Evolutionary conservation across 805 yeast species (phyloP), one percentile per base, ranked within the genome.

Genomic region (Saccharomycopsis sp.): DNA sequence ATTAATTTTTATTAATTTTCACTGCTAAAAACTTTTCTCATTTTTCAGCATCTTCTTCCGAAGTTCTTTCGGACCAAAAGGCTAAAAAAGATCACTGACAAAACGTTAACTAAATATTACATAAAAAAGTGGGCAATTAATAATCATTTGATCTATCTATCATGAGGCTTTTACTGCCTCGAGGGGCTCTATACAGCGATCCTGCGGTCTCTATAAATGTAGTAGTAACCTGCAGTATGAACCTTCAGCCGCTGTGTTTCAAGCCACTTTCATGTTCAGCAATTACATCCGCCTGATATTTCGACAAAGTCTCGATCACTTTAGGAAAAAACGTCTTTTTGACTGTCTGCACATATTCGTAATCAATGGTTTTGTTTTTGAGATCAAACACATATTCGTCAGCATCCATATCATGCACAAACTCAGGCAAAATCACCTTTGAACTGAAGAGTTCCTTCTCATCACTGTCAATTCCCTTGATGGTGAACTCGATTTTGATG

Each of bases 321-420:
- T 72, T 65, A 2, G 93, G 91, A 9, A 85, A 67, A 41, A 86
- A 75, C 38, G 70, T 70, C 50, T 71, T 71, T 64, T 78, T 76
- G 51, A 86, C 73, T 14, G 70, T 22, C 3, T 64, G 54, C 60
- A 71, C 73, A 57, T 69, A 65, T 14, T 75, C 78, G 3, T 76
- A 65, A 52, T 75, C 71, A 23, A 73, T 69, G 20, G 73, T 71
- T 12, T 75, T 71, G 2, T 72, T 70, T 54, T 75, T 77, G 61
- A 82, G 80, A 14, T 75, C 78, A 63, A 82, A 83, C 55, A 83
- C 89, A 63, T 81, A 86, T 52, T 84, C 86, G 17, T 78, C 80
- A 66, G 85, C 90, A 38, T 60, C 63, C 62, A 59, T 59, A 69
- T 87, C 96, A 69, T 87, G 96, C 68, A 86, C 80, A 63, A 87